These are phyloP conservation scores for Mallotus nudiflorus DNA, from an alignment of 345 rosid genomes.

Conservation along the genomic window DNA sequence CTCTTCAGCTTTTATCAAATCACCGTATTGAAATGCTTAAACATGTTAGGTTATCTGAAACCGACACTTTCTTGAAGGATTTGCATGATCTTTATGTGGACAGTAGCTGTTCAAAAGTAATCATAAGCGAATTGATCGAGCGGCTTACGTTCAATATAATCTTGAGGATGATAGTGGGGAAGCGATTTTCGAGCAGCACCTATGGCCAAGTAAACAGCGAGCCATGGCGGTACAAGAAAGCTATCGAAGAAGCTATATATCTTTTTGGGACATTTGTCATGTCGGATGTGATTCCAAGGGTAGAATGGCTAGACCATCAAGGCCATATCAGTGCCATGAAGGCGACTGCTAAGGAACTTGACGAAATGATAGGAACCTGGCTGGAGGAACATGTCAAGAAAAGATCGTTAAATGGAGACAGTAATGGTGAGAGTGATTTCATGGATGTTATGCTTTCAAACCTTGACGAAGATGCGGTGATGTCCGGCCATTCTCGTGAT, in stretches of 20 bases:
- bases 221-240: slow-evolving; percentile 47
- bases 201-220: slow-evolving; percentile 33
- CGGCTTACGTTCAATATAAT: slow-evolving; percentile 51
- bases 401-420: slow-evolving; percentile 8
- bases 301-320: slow-evolving; percentile 53
- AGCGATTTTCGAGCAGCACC: slow-evolving; percentile 29
- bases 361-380: slow-evolving; percentile 47
- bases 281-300: slow-evolving; percentile 57
- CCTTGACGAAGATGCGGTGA: slow-evolving; percentile 36
- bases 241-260: slow-evolving; percentile 39
- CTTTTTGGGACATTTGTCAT: slow-evolving; percentile 37
- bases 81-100: slow-evolving; percentile 24
- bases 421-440: slow-evolving; percentile 35
- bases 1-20: slow-evolving; percentile 52
- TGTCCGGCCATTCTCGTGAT: slow-evolving; percentile 48
- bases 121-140: slow-evolving; percentile 43
- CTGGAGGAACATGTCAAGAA: slow-evolving; percentile 50
- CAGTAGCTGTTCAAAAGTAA: slow-evolving; percentile 14
- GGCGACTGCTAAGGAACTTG: slow-evolving; percentile 44
- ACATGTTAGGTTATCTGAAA: slow-evolving; percentile 47
- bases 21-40: slow-evolving; percentile 43
- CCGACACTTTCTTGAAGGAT: slow-evolving; percentile 41
- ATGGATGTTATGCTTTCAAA: slow-evolving; percentile 54
- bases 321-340: slow-evolving; percentile 52
- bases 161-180: slow-evolving; percentile 52